These are phyloP conservation scores for Paramecium caudatum DNA, from an alignment of 73 alveolate species.

Conservation along the genomic window DNA sequence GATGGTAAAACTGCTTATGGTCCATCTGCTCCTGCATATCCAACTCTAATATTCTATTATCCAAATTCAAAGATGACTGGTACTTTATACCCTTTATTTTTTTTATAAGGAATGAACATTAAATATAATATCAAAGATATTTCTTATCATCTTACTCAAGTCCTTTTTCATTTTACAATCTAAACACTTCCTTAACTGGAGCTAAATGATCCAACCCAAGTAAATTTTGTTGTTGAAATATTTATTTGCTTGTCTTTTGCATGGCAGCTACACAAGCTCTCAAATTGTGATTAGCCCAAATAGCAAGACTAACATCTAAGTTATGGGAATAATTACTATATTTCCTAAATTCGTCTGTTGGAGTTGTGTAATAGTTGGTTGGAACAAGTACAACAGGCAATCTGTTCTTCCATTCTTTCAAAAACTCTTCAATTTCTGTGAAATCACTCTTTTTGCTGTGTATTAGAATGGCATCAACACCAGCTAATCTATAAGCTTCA, in stretches of 20 bases:
- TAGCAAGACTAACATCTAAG: conserved; percentile 83
- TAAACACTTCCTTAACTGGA: conserved; percentile 81
- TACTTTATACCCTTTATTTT: conserved; percentile 54
- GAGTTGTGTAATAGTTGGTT: conserved; percentile 88
- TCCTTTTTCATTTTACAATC: conserved; percentile 81
- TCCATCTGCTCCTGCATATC: conserved; percentile 54
- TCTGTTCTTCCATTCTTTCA: conserved; percentile 85
- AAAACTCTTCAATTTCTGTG: conserved; percentile 88
- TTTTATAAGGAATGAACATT: conserved; percentile 59
- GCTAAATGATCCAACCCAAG: conserved; percentile 75
- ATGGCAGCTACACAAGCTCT: conserved; percentile 88
- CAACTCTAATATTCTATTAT: conserved; percentile 39
- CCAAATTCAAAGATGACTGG: conserved; percentile 63
- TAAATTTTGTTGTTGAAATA: conserved; percentile 70
- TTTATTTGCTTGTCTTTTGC: conserved; percentile 81
- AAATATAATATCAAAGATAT: conserved; percentile 72
- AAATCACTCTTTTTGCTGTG: conserved; percentile 85
- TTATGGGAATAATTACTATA: conserved; percentile 54
- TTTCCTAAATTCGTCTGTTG: conserved; percentile 87
- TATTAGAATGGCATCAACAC: conserved; percentile 94
- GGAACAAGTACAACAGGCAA: conserved; percentile 91
- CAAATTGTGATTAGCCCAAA: conserved; percentile 92
- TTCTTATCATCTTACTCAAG: conserved; percentile 83
- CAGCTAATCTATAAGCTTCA: conserved; percentile 89
- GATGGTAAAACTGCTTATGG: conserved; percentile 56